Conservation (phyloP, 2,329 filamentous ascomycete genomes). For the Karstenula rhodostoma region DNA sequence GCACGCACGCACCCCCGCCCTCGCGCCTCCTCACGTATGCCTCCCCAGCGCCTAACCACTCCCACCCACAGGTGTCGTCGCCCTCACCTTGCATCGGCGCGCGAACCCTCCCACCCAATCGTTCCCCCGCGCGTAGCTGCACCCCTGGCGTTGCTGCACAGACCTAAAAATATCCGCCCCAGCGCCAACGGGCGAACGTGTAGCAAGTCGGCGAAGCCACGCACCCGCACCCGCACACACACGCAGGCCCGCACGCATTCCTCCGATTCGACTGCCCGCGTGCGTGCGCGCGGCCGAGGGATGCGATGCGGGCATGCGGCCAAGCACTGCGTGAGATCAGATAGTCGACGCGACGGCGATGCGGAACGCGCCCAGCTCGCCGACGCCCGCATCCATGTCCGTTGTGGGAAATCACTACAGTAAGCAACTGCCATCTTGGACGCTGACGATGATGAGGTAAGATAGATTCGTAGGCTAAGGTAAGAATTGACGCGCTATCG, state of each 20-base stretch:
- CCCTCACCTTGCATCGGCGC: slow-evolving; percentile 8
- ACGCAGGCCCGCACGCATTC: background rate
- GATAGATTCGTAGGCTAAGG: background rate
- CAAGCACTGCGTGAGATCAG: background rate
- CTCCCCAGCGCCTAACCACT: slow-evolving; percentile 24
- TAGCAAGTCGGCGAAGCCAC: background rate
- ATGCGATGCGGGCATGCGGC: background rate
- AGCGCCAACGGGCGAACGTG: background rate
- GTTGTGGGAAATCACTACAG: background rate
- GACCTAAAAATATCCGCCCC: background rate
- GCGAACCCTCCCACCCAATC: slow-evolving; percentile 16
- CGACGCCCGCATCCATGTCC: background rate
- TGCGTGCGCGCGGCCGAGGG: background rate
- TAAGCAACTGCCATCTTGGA: background rate
- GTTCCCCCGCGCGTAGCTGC: background rate
- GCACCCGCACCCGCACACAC: background rate
- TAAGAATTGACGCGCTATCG: slow-evolving; percentile 4
- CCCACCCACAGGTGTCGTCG: background rate
- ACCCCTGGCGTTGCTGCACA: background rate
- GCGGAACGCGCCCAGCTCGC: background rate
- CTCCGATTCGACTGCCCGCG: background rate
- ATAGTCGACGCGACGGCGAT: background rate
- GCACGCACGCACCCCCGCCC: background rate
- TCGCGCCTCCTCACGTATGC: slow-evolving; percentile 22
- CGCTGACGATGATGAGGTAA: background rate